A percentile compares a stretch with the other conserved stretches of the same genome.
Conservation (phyloP, 148 eudicot genomes). For the Spergularia bocconei region DNA sequence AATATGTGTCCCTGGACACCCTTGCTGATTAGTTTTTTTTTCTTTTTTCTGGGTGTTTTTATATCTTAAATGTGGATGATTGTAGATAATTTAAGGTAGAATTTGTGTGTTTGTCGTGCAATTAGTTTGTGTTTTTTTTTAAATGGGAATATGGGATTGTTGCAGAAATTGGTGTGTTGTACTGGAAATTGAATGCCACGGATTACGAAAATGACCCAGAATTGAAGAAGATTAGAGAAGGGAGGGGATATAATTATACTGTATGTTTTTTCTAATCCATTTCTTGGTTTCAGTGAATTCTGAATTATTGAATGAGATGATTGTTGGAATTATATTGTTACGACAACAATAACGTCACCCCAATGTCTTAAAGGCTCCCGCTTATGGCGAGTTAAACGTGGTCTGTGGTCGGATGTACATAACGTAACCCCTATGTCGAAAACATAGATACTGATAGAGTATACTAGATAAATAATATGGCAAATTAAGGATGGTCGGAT, state of each 20-base stretch:
- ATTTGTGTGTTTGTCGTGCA: background rate
- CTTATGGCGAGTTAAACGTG: no score
- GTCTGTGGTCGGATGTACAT: no score
- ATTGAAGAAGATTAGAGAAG: constrained; percentile 60
- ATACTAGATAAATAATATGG: no score
- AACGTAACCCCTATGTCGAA: no score
- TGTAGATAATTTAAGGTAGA: background rate
- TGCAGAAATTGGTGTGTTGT: constrained; percentile 65
- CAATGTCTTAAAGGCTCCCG: no score
- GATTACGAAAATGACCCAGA: constrained; percentile 70
- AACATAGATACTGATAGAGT: no score
- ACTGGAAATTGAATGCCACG: constrained; percentile 73
- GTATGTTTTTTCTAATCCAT: constrained; percentile 30
- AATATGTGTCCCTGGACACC: constrained; percentile 59
- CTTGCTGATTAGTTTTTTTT: constrained; percentile 48
- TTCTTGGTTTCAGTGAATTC: no score
- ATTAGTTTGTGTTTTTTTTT: background rate
- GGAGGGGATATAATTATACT: constrained; percentile 70
- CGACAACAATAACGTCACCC: no score
- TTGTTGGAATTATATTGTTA: no score
- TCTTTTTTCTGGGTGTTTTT: background rate
- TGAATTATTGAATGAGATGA: no score
- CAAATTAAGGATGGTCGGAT: no score
- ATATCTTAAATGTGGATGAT: no score
- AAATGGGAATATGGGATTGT: background rate